These are phyloP conservation scores for Sphenostylis stenocarpa DNA, from an alignment of 306 rosid species.

Conservation along the genomic window DNA sequence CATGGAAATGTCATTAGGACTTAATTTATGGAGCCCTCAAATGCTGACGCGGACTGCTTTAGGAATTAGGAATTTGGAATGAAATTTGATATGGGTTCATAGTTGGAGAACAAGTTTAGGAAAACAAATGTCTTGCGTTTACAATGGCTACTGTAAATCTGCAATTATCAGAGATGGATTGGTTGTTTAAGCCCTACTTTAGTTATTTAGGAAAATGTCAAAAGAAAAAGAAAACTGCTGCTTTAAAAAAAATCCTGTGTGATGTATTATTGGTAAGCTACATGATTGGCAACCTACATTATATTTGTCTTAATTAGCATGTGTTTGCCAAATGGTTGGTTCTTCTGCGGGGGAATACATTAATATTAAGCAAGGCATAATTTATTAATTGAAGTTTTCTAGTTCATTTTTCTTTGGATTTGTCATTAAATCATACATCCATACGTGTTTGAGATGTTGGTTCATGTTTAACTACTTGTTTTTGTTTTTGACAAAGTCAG, in stretches of 20 bases:
- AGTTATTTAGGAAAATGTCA: neutral
- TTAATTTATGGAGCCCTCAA: neutral
- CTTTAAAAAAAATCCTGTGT: neutral
- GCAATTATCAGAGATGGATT: neutral
- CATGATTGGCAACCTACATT: neutral
- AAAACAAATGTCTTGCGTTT: slow-evolving; percentile 16
- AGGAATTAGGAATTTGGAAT: slow-evolving; percentile 18
- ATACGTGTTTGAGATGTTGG: neutral
- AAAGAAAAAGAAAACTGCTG: neutral
- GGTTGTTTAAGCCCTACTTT: slow-evolving; percentile 6
- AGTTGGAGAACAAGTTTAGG: slow-evolving; percentile 14
- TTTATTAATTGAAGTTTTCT: slow-evolving; percentile 7
- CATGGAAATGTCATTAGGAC: slow-evolving; percentile 18
- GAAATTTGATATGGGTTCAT: neutral
- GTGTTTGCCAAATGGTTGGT: neutral
- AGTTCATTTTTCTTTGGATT: slow-evolving; percentile 18
- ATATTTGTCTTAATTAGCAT: neutral
- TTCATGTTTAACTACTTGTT: neutral
- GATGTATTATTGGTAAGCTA: no score
- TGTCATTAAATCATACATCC: neutral
- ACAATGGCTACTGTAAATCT: slow-evolving; percentile 2
- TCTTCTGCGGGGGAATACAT: neutral
- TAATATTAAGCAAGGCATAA: neutral
- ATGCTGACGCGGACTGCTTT: neutral
- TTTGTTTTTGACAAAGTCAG: neutral